Percentiles rank a stretch among this genome's conserved stretches.
These are phyloP conservation scores for Cucurbita moschata DNA, from an alignment of 306 rosid genomes.

Conservation along the genomic window DNA sequence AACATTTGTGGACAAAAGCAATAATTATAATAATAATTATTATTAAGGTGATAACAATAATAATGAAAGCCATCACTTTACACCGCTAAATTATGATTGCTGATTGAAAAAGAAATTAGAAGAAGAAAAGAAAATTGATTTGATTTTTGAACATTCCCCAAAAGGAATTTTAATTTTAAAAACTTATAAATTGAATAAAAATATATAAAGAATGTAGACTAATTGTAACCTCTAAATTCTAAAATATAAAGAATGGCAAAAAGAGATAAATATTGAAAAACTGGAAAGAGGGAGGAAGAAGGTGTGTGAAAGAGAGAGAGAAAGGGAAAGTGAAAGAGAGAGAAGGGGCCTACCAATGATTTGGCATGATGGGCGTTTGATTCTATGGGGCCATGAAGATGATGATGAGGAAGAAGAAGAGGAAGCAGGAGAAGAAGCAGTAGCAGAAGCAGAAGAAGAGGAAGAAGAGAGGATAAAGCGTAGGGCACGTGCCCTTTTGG, in stretches of 20 bases:
- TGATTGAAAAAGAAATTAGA: not conserved
- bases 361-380: constrained; percentile 4
- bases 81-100: not conserved
- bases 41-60: not conserved
- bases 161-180: no score
- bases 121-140: not conserved
- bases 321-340: not conserved
- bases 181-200: no score
- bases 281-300: not conserved
- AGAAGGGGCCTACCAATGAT: not conserved
- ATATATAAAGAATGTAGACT: no score
- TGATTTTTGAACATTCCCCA: no score
- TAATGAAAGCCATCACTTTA: not conserved
- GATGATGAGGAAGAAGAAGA: not conserved
- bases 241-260: no score
- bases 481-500: not conserved
- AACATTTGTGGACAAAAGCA: not conserved
- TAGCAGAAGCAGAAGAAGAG: not conserved
- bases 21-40: not conserved
- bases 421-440: not conserved
- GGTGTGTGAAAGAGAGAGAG: not conserved
- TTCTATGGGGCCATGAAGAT: not conserved
- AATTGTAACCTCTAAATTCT: no score
- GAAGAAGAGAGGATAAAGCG: not conserved
- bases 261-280: no score